These are phyloP conservation scores for Dichomitus squalens DNA, from an alignment of 1,284 basidiomycete genomes.

Conservation along the genomic window DNA sequence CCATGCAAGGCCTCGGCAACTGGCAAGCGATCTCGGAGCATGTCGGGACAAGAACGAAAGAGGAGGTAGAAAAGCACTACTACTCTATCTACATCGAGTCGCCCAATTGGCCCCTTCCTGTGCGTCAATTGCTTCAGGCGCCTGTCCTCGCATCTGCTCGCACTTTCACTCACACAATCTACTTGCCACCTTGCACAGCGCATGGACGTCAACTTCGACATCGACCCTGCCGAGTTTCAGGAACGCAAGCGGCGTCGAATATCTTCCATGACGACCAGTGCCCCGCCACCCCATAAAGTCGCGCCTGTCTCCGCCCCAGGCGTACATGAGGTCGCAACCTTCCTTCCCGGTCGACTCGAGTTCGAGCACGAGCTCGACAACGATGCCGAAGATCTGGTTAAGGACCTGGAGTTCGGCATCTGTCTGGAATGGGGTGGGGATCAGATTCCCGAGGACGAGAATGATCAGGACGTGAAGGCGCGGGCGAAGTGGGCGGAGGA, in stretches of 20 bases:
- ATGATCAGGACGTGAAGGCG: constrained; percentile 69
- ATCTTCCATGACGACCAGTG: constrained; percentile 63
- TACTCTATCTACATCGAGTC: constrained; percentile 81
- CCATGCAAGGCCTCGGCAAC: constrained; percentile 91
- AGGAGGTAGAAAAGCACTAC: constrained; percentile 95
- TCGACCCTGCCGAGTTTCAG: constrained; percentile 84
- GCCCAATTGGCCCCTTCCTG: constrained; percentile 78
- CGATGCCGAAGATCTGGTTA: constrained; percentile 94
- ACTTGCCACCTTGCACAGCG: constrained; percentile 39
- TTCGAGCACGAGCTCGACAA: constrained; percentile 98
- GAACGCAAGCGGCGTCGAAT: constrained; percentile 86
- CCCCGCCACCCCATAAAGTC: constrained; percentile 62
- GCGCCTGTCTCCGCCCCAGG: constrained; percentile 91
- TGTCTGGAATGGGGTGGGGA: constrained; percentile 88
- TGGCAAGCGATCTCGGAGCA: constrained; percentile 98
- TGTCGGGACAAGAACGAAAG: constrained; percentile 92
- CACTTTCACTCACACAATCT: not conserved
- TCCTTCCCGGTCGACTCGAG: constrained; percentile 94
- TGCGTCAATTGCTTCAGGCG: constrained; percentile 34
- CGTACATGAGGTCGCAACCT: constrained; percentile 92
- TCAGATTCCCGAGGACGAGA: constrained; percentile 74
- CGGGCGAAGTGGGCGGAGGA: constrained; percentile 73
- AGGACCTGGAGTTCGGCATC: constrained; percentile 94
- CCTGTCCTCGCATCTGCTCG: constrained; percentile 9
- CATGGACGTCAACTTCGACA: constrained; percentile 72